These are phyloP conservation scores for Elaeis guineensis DNA, from an alignment of 176 grass and related monocot genomes.

Conservation along the genomic window DNA sequence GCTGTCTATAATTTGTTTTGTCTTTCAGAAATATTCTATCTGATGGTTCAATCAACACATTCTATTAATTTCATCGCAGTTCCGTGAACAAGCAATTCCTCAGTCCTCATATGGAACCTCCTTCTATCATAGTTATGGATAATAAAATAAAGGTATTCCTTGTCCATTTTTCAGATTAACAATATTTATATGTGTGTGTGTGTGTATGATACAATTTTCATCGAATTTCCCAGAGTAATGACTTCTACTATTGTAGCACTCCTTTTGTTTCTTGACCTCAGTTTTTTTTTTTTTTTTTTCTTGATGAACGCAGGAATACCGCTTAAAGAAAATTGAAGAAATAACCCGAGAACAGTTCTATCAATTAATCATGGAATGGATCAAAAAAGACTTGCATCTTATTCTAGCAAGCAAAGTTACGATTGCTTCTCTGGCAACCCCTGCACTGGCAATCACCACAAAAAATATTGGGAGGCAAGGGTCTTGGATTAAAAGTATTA, in stretches of 20 bases:
- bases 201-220: not conserved
- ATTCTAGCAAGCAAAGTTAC: constrained; percentile 46
- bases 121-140: constrained; percentile 11
- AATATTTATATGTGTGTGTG: not conserved
- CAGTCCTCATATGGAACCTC: constrained; percentile 70
- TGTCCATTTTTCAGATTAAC: not conserved
- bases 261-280: not conserved
- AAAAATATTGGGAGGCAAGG: constrained; percentile 40
- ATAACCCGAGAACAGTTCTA: constrained; percentile 34
- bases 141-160: constrained; percentile 20
- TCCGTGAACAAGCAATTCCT: constrained; percentile 55
- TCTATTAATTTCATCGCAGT: constrained; percentile 23
- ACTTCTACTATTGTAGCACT: not conserved
- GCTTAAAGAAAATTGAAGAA: not conserved
- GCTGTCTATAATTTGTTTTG: not conserved
- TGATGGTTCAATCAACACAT: not conserved
- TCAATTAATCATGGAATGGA: constrained; percentile 44
- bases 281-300: not conserved
- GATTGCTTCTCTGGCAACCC: constrained; percentile 40
- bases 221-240: too few species aligned
- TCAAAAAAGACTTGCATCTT: constrained; percentile 33
- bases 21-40: not conserved
- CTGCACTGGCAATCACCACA: constrained; percentile 36
- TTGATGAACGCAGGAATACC: constrained; percentile 18
- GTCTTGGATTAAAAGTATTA: constrained; percentile 29